Conservation (phyloP, 2,329 filamentous ascomycete genomes). For the Cercospora zeae-maydis region DNA sequence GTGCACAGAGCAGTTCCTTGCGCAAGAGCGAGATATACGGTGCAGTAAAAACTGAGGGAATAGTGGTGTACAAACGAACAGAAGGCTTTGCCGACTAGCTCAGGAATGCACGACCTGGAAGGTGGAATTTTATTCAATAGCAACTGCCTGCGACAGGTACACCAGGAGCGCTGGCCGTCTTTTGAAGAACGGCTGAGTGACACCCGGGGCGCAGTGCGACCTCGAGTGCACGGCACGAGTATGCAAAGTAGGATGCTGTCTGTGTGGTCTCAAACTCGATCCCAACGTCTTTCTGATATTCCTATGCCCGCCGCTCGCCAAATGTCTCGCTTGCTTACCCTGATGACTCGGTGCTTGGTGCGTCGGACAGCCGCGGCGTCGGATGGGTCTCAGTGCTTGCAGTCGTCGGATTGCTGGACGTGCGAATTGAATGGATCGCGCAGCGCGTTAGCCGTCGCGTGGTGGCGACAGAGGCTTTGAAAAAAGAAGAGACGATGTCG, state of each 20-base stretch:
- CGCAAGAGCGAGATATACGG: constrained; percentile 17
- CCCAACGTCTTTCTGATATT: constrained; percentile 11
- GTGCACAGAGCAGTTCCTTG: constrained; percentile 15
- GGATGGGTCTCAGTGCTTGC: neutral
- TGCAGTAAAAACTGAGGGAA: constrained; percentile 16
- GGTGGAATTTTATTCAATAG: constrained; percentile 33
- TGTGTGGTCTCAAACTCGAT: constrained; percentile 3
- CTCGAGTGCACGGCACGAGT: constrained; percentile 19
- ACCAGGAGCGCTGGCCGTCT: constrained; percentile 15
- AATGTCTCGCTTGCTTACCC: constrained; percentile 16
- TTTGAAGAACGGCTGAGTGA: constrained; percentile 15
- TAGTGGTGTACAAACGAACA: constrained; percentile 30
- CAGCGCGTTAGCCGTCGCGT: neutral
- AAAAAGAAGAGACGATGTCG: neutral
- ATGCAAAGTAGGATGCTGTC: constrained; percentile 3
- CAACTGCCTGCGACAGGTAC: constrained; percentile 31
- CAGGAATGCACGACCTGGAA: constrained; percentile 29
- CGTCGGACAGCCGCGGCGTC: constrained; percentile 14
- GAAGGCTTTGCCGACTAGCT: constrained; percentile 24
- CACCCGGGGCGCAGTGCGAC: constrained; percentile 18
- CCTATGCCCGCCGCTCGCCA: constrained; percentile 11
- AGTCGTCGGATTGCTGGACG: neutral
- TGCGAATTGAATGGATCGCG: neutral
- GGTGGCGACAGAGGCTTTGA: neutral
- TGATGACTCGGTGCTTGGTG: constrained; percentile 1